phyloP scores from a whole-genome alignment of 305 asterid genomes.

The Lippia alba region DNA sequence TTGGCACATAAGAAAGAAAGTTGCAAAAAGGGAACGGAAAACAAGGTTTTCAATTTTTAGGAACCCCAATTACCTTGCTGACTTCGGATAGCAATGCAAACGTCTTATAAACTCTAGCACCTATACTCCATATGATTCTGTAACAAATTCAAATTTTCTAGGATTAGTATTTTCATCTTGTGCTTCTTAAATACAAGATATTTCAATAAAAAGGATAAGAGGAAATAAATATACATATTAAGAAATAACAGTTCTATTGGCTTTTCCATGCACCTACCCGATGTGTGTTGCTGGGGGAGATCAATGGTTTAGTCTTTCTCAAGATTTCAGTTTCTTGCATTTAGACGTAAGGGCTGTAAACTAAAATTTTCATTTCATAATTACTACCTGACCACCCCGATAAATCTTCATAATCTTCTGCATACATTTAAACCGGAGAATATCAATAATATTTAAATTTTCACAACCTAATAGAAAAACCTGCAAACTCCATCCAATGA shows the following conservation, averaged over 20 bases:
- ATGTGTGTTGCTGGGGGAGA: background rate
- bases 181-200: conserved; percentile 7
- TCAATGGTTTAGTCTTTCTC: background rate
- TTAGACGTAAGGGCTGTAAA: no score
- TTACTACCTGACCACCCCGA: background rate
- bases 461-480: background rate
- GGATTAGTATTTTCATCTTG: conserved; percentile 22
- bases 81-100: conserved; percentile 73
- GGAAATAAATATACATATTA: background rate
- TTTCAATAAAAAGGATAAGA: background rate
- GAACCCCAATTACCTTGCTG: conserved; percentile 53
- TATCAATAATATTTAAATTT: background rate
- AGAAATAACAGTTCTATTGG: background rate
- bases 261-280: background rate
- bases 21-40: background rate
- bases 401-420: background rate
- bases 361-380: no score
- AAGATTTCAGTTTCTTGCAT: no score
- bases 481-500: conserved; percentile 9
- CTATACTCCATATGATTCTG: conserved; percentile 96
- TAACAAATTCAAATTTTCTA: conserved; percentile 36
- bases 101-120: conserved; percentile 77
- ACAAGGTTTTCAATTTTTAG: no score
- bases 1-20: background rate
- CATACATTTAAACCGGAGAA: background rate